A percentile compares a stretch with the other conserved stretches of the same genome.
Evolutionary conservation across 306 rosid species (phyloP).

Genomic region (Nissolia schottii): DNA sequence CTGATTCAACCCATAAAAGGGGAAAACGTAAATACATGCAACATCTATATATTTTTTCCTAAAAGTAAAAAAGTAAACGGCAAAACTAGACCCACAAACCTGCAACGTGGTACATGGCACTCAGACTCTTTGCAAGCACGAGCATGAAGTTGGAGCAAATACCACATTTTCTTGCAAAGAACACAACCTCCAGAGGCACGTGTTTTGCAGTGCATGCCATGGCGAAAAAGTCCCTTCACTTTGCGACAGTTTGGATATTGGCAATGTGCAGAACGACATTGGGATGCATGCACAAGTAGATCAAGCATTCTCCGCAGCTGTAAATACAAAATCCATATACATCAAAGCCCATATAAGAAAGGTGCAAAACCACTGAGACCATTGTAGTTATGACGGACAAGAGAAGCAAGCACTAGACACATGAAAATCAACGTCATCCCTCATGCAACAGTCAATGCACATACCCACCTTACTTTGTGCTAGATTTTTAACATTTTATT

Average conservation of each 20-base stretch:
- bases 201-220: slow-evolving; percentile 85
- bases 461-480: too few species aligned
- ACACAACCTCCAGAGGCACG: slow-evolving; percentile 97
- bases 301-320: slow-evolving; percentile 97
- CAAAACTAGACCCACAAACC: slow-evolving; percentile 39
- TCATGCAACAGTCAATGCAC: too few species aligned
- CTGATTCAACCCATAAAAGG: slow-evolving; percentile 35
- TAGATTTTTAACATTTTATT: too few species aligned
- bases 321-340: slow-evolving; percentile 27
- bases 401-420: slow-evolving; percentile 4
- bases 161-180: slow-evolving; percentile 98
- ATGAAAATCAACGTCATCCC: too few species aligned
- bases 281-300: slow-evolving; percentile 94
- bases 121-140: slow-evolving; percentile 97
- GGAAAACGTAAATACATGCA: background rate
- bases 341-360: slow-evolving; percentile 14
- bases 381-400: background rate
- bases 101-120: slow-evolving; percentile 98
- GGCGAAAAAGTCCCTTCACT: slow-evolving; percentile 97
- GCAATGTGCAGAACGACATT: slow-evolving; percentile 85
- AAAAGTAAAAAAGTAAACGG: background rate
- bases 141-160: slow-evolving; percentile 96
- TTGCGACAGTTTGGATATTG: slow-evolving; percentile 95
- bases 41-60: too few species aligned
- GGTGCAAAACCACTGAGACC: background rate